Evolutionary conservation across 1,284 basidiomycete species (phyloP).

Genomic region (Flammula alnicola): DNA sequence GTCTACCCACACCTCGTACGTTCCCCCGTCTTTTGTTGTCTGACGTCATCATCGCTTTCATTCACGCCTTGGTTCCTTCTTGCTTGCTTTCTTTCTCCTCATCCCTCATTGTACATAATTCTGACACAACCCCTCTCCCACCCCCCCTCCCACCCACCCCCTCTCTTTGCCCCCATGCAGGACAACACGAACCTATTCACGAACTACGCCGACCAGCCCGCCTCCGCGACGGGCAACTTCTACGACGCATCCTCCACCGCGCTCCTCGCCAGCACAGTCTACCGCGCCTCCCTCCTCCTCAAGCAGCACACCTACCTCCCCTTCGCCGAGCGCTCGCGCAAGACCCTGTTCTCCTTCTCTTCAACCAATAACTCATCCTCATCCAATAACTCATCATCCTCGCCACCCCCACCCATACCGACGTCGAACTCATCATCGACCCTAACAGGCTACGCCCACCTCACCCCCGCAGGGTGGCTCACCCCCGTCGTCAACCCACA

Average conservation of each 20-base stretch:
- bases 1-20: conserved; percentile 64
- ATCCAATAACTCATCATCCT: neutral
- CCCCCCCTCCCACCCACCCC: neutral
- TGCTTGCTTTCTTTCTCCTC: no score
- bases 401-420: conserved; percentile 10
- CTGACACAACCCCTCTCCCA: neutral
- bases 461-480: conserved; percentile 64
- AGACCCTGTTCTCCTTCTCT: conserved; percentile 51
- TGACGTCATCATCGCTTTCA: conserved; percentile 17
- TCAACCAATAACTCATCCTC: neutral
- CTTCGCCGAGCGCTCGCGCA: conserved; percentile 59
- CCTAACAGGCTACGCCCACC: conserved; percentile 42
- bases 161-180: conserved; percentile 32
- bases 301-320: conserved; percentile 55
- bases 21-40: no score
- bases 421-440: conserved; percentile 18
- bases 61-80: no score
- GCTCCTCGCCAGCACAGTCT: conserved; percentile 79
- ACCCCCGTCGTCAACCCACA: conserved; percentile 75
- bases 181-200: conserved; percentile 63
- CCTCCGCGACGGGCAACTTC: conserved; percentile 53
- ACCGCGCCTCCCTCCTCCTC: conserved; percentile 63
- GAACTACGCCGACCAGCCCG: conserved; percentile 73
- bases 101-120: neutral
- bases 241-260: conserved; percentile 78